These are phyloP conservation scores for Yamagishiella unicocca DNA, from an alignment of 139 green algal genomes.

Conservation along the genomic window DNA sequence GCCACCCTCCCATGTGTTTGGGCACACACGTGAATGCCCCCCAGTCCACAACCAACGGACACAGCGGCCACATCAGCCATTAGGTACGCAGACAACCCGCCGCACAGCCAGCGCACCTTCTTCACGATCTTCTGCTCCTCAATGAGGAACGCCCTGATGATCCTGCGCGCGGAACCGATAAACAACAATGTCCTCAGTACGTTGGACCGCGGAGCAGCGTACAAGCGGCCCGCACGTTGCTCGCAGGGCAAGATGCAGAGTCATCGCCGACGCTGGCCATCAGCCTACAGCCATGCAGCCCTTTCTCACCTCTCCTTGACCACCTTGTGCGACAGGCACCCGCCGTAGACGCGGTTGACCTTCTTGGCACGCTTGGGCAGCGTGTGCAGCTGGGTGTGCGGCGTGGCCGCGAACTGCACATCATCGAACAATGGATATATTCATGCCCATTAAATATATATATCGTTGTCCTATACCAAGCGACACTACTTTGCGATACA, in stretches of 20 bases:
- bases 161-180: slow-evolving; percentile 65
- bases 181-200: too few species aligned
- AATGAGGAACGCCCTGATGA: slow-evolving; percentile 97
- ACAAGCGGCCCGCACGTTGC: too few species aligned
- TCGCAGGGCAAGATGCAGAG: too few species aligned
- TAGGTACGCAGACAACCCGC: too few species aligned
- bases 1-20: too few species aligned
- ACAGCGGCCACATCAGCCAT: too few species aligned
- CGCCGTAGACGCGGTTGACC: slow-evolving; percentile 95
- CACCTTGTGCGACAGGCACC: slow-evolving; percentile 86
- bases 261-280: too few species aligned
- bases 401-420: slow-evolving; percentile 17
- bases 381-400: slow-evolving; percentile 51
- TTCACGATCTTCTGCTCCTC: slow-evolving; percentile 99
- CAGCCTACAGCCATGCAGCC: too few species aligned
- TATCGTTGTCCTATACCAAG: neutral
- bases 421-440: neutral
- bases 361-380: slow-evolving; percentile 93
- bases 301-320: slow-evolving; percentile 88
- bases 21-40: too few species aligned
- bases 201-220: too few species aligned
- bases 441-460: neutral
- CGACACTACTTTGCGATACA: too few species aligned
- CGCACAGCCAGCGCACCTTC: slow-evolving; percentile 82
- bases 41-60: too few species aligned